These are phyloP conservation scores for Claviceps humidiphila DNA, from an alignment of 2,329 filamentous ascomycete species.

Conservation along the genomic window DNA sequence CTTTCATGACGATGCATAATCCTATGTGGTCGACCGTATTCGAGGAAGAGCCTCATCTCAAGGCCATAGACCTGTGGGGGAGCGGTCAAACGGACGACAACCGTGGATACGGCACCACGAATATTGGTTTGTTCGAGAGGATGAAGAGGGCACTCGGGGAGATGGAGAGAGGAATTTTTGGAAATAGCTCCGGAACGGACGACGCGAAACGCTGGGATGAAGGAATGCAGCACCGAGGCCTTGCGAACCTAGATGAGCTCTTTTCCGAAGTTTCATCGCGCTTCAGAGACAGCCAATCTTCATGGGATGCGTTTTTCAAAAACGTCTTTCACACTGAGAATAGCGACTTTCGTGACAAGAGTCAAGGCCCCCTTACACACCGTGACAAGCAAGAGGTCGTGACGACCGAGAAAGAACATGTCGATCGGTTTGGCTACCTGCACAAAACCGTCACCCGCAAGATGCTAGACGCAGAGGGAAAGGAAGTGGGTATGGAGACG, in stretches of 20 bases:
- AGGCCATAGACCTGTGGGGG: slow-evolving; percentile 17
- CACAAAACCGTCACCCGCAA: slow-evolving; percentile 28
- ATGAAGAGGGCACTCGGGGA: slow-evolving; percentile 5
- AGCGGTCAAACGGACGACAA: slow-evolving; percentile 7
- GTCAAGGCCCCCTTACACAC: slow-evolving; percentile 5
- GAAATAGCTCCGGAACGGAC: background rate
- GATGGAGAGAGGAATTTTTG: slow-evolving; percentile 3
- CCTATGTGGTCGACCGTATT: slow-evolving; percentile 18
- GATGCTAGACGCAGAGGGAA: slow-evolving; percentile 27
- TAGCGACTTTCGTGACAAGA: slow-evolving; percentile 3
- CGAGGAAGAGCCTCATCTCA: slow-evolving; percentile 15
- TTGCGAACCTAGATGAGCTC: slow-evolving; percentile 28
- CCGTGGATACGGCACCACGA: background rate
- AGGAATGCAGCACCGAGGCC: slow-evolving; percentile 6
- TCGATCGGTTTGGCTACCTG: slow-evolving; percentile 29
- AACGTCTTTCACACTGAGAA: slow-evolving; percentile 15
- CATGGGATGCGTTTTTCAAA: slow-evolving; percentile 28
- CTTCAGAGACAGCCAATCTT: slow-evolving; percentile 23
- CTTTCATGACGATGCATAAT: slow-evolving; percentile 7
- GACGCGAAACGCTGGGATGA: background rate
- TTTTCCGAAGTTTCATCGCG: slow-evolving; percentile 24
- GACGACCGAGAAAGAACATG: slow-evolving; percentile 25
- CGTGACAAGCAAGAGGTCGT: slow-evolving; percentile 20
- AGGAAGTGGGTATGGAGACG: slow-evolving; percentile 26
- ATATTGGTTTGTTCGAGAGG: slow-evolving; percentile 7